A percentile compares a stretch with the other conserved stretches of the same genome.
Evolutionary conservation across 1,284 basidiomycete genomes (phyloP).

Genomic region (Heterobasidion occidentale): DNA sequence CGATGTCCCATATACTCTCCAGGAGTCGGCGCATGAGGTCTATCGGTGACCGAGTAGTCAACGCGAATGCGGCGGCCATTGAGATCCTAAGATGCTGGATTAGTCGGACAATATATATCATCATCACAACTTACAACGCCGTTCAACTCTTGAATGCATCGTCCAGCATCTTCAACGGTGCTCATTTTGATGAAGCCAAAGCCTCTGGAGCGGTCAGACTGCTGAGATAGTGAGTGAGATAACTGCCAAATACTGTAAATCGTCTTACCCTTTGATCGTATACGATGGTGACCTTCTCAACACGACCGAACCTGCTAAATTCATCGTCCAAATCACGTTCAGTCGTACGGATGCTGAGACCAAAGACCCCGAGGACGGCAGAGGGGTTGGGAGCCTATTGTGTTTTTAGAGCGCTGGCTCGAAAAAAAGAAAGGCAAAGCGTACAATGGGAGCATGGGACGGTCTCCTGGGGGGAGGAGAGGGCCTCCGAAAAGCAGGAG

Average conservation of each 20-base stretch:
- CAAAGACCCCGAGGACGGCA: constrained; percentile 92
- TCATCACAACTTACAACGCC: constrained; percentile 61
- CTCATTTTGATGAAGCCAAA: constrained; percentile 98
- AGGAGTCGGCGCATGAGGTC: constrained; percentile 92
- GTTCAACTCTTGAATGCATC: constrained; percentile 88
- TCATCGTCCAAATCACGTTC: constrained; percentile 94
- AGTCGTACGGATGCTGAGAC: constrained; percentile 88
- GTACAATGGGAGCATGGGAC: constrained; percentile 64
- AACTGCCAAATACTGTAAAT: not conserved
- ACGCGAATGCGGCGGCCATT: constrained; percentile 96
- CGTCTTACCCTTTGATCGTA: constrained; percentile 87
- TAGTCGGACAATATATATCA: not conserved
- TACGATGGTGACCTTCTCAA: constrained; percentile 97
- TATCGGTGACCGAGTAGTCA: constrained; percentile 91
- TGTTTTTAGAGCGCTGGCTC: not conserved
- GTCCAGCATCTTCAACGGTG: constrained; percentile 76
- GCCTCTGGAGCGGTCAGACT: constrained; percentile 94
- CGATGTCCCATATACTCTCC: constrained; percentile 97
- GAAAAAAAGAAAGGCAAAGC: constrained; percentile 22
- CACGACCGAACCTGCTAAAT: constrained; percentile 82
- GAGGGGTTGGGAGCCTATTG: constrained; percentile 78
- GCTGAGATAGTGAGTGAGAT: constrained; percentile 12
- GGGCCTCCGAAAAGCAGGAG: constrained; percentile 18
- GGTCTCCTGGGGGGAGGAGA: constrained; percentile 51
- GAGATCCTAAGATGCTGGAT: constrained; percentile 48